Evolutionary conservation across 352 stramenopile species (phyloP).

Genomic region (Pythium insidiosum): DNA sequence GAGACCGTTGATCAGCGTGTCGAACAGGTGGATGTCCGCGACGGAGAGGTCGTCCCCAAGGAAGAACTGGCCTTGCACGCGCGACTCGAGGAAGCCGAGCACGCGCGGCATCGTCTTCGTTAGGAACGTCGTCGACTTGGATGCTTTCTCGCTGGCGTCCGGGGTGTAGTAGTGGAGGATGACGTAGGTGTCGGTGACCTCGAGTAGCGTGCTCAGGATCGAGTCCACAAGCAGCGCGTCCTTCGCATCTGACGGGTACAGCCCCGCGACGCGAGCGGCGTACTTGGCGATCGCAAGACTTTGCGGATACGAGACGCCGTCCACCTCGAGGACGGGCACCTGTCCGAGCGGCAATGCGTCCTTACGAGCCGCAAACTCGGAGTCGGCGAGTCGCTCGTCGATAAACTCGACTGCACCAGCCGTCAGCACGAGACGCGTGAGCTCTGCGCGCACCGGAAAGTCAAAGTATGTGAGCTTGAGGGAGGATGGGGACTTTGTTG

Average conservation of each 20-base stretch:
- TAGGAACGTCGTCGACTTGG: conserved; percentile 34
- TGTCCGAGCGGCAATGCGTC: conserved; percentile 39
- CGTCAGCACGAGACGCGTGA: conserved; percentile 44
- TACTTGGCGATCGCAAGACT: conserved; percentile 54
- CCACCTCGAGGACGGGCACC: conserved; percentile 36
- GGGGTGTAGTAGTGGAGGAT: conserved; percentile 20
- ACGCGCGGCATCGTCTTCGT: conserved; percentile 28
- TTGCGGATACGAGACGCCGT: conserved; percentile 42
- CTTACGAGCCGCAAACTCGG: conserved; percentile 44
- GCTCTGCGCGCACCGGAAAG: conserved; percentile 36
- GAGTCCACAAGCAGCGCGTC: conserved; percentile 49
- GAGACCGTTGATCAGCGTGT: conserved; percentile 31
- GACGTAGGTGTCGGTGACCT: conserved; percentile 18
- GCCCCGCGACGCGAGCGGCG: conserved; percentile 34
- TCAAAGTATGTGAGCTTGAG: conserved; percentile 76
- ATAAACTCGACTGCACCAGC: conserved; percentile 53
- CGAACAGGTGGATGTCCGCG: conserved; percentile 35
- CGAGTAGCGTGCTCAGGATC: conserved; percentile 32
- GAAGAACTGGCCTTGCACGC: conserved; percentile 44
- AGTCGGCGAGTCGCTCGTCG: conserved; percentile 40
- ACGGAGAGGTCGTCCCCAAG: conserved; percentile 29
- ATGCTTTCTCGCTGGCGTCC: conserved; percentile 28
- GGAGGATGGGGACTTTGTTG: too few species aligned
- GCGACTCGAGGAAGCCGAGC: conserved; percentile 28
- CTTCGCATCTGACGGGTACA: conserved; percentile 49